Evolutionary conservation across 2,329 filamentous ascomycete species (phyloP), one percentile per base, ranked within the genome.

Genomic region (Penicillium sp.): DNA sequence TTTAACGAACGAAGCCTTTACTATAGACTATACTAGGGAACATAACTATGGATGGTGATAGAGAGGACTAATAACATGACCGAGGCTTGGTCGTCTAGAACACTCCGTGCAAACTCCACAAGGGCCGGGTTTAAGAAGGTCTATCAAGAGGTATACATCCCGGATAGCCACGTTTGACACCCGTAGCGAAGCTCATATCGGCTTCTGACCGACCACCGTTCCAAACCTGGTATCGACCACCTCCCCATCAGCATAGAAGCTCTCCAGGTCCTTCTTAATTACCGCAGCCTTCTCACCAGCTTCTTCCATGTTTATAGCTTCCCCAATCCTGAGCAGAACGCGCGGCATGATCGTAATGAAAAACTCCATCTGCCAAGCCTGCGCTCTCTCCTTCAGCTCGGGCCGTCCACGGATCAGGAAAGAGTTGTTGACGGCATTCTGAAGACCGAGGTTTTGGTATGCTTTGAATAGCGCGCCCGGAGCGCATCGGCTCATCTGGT

Each of bases 151-250:
- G 26, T 26, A 26, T 3, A 4, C 5, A 26, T 26, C 26, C 3
- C 3, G 5, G 5, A 26, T 26, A 26, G 5, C 26, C 26, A 26
- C 4, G 4, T 13, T 41, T 5, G 2, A 41, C 35, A 41, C 9
- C 15, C 9, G 15, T 13, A 6, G 11, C 35, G 15, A 41, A 5
- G 13, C 9, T 46, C 44, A 46, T 9, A 19, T 6, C n/a, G 19
- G 5, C 31, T 57, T 57, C 46, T 35, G 35, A 6, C 55, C 55
- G 26, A 57, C 45, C 26, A 57, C 45, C 23, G 17, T 47, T 11
- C 45, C 44, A 48, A 56, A 48, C 19, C 29, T 48, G 1, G 47
- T 13, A 29, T 11, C 45, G 19, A 56, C 5, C 8, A 56, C 54
- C 2, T 48, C 55, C 2, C 21, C 46, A 0, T 29, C 45, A n/a